Base-by-base conservation (phyloP, 2,329 filamentous ascomycete genomes). In the Cryphonectria naterciae region DNA sequence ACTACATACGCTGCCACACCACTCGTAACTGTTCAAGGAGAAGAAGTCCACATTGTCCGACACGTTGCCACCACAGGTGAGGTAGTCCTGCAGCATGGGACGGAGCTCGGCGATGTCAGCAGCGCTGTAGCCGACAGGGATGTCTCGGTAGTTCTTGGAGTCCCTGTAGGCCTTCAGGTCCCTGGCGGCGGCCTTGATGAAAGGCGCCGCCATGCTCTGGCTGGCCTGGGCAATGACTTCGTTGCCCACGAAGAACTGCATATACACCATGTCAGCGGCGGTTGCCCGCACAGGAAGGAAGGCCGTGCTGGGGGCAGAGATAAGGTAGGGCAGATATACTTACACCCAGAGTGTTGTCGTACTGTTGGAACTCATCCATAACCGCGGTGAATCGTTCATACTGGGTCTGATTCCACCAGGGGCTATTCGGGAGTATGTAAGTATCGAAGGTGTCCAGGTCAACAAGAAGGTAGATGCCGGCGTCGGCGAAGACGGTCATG, bases 41-140 rank as follows among this genome's bases (percentile, higher is more conserved):
- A 94, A 97, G 82, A 97, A 96, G 79, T 97, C 94, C 75, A 96
- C 81, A 52, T 88, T 88, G 75, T 95, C 91, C 6, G 86, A 86
- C 11, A 85, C 74, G 77, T 96, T 91, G 74, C 85, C 85, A 73
- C 92, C 92, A 80, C 94, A 97, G 17, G 92, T 93, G 60, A 97
- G 85, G 79, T 96, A 97, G 75, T 90, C 83, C 77, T 89, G 87
- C 8, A 90, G 80, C 85, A 86, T 88, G 39, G 88, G 88, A 25
- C 88, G 86, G 69, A 90, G 82, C 71, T 91, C 86, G 3, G 92
- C 87, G 77, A 97, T 95, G 79, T 97, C 94, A 52, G 94, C 93
- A 15, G 93, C 93, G 11, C 93, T 94, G 83, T 97, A 97, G 68
- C 94, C 94, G 70, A 97, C 86, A 15, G 93, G 94, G 74, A 97